Conservation (phyloP, 352 stramenopile species). For the Thalassiosira oceanica region DNA sequence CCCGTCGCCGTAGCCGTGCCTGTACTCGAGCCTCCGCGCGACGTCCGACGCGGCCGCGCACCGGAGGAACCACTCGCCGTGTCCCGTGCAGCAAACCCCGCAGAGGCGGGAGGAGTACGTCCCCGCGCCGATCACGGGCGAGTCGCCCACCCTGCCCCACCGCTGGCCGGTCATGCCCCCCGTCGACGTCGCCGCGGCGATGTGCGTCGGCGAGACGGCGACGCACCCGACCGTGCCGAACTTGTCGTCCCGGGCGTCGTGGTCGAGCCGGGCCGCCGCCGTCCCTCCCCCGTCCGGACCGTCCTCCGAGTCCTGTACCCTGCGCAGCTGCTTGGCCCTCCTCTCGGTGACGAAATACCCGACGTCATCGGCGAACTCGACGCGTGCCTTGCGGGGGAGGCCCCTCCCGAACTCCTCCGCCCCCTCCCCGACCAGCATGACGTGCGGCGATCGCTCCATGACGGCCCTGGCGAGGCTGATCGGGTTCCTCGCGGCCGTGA, state of each 20-base stretch:
- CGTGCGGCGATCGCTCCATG: constrained; percentile 27
- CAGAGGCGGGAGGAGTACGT: constrained; percentile 31
- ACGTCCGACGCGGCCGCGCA: constrained; percentile 32
- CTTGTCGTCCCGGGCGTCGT: constrained; percentile 17
- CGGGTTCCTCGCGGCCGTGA: no score
- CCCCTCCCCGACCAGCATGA: constrained; percentile 33
- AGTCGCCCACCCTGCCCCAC: constrained; percentile 25
- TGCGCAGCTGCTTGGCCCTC: constrained; percentile 12
- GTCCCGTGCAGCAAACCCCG: constrained; percentile 31
- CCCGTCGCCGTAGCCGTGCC: constrained; percentile 13
- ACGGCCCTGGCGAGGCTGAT: constrained; percentile 27
- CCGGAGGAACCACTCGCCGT: constrained; percentile 37
- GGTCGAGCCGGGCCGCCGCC: constrained; percentile 23
- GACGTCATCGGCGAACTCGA: constrained; percentile 12
- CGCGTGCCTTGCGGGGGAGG: constrained; percentile 8
- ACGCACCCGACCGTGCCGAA: constrained; percentile 42
- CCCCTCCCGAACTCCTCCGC: constrained; percentile 26
- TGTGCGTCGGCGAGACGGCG: constrained; percentile 10
- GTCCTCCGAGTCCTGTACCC: constrained; percentile 13
- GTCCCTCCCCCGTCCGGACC: background rate
- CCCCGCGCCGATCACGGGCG: constrained; percentile 33
- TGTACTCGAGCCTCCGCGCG: constrained; percentile 28
- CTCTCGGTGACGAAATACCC: constrained; percentile 39
- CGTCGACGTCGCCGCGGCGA: constrained; percentile 34
- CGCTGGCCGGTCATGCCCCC: constrained; percentile 38